A percentile compares a stretch with the other conserved stretches of the same genome.
Conservation (phyloP, 75 land plant species). For the Cupressus sempervirens region DNA sequence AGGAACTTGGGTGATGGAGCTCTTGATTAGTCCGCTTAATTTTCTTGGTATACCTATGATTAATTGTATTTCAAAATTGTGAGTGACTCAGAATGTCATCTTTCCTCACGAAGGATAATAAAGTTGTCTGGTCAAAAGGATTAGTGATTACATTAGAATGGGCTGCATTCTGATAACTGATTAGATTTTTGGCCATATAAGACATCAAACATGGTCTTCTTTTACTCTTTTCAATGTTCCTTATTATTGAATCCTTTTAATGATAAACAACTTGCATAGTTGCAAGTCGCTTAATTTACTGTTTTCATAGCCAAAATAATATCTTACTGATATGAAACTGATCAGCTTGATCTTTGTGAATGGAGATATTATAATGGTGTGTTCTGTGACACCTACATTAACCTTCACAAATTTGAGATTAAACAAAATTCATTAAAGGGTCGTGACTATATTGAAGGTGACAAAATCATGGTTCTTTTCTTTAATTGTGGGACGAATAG, state of each 20-base stretch:
- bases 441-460: background rate
- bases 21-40: background rate
- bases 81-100: background rate
- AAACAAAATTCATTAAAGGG: background rate
- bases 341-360: background rate
- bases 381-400: too few species aligned
- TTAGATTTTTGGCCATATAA: background rate
- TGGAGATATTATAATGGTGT: background rate
- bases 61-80: constrained; percentile 1
- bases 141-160: background rate
- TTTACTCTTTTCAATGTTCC: background rate
- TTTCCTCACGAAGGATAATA: background rate
- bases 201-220: background rate
- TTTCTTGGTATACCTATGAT: background rate
- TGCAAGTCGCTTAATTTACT: background rate
- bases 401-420: background rate
- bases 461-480: background rate
- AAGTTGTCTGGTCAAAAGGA: background rate
- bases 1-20: background rate
- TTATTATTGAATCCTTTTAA: background rate
- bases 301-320: constrained; percentile 4
- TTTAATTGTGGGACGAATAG: background rate
- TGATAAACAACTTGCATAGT: constrained; percentile 1
- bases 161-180: background rate
- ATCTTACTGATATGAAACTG: background rate